These are phyloP conservation scores for Solanum appendiculatum DNA, from an alignment of 257 asterid species.

Conservation along the genomic window DNA sequence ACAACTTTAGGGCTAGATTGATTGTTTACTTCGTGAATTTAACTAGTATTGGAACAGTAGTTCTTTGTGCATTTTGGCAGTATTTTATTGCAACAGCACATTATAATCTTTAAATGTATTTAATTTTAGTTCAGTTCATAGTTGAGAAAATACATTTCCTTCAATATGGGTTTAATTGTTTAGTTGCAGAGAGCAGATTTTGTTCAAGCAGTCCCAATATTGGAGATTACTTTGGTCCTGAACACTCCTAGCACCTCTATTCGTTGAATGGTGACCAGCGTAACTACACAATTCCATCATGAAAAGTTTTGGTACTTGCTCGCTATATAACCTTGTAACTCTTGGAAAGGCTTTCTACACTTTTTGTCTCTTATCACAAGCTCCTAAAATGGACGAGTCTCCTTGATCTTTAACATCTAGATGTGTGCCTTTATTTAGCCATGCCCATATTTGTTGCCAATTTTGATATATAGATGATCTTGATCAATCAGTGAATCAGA, in stretches of 20 bases:
- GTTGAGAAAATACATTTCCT: not conserved
- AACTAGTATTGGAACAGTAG: not conserved
- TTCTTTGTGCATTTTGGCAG: not conserved
- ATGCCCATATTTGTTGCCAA: not conserved
- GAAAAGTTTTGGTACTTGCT: not conserved
- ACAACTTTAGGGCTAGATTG: not conserved
- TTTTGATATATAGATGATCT: not conserved
- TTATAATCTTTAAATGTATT: not conserved
- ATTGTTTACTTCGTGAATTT: not conserved
- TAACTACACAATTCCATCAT: not conserved
- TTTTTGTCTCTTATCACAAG: not conserved
- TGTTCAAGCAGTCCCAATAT: not conserved
- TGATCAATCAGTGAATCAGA: not conserved
- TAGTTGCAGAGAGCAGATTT: not conserved
- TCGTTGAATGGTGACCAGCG: not conserved
- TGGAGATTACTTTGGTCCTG: not conserved
- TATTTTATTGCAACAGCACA: not conserved
- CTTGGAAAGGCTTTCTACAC: not conserved
- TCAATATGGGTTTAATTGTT: not conserved
- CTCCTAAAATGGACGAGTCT: not conserved
- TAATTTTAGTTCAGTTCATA: not conserved
- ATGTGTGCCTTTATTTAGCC: not conserved
- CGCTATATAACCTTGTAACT: not conserved
- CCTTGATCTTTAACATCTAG: not conserved
- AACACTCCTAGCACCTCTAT: not conserved